phyloP scores from a whole-genome alignment of 2,329 filamentous ascomycete species.

The Emmonsiellopsis sp. region DNA sequence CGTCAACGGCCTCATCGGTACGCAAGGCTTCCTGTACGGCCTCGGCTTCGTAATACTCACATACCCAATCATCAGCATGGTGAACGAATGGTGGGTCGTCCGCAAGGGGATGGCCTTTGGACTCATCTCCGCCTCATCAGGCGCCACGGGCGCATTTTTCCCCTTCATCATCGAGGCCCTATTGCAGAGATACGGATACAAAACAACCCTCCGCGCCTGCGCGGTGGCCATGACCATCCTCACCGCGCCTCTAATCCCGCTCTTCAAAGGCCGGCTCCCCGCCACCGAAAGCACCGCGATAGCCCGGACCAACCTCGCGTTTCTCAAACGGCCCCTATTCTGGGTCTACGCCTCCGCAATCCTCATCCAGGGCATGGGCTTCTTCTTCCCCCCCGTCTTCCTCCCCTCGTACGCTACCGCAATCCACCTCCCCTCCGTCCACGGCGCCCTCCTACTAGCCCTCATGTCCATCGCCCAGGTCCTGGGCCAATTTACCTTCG shows the following conservation, averaged over 20 bases:
- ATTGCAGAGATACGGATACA: slow-evolving; percentile 34
- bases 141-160: slow-evolving; percentile 35
- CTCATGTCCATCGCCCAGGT: slow-evolving; percentile 23
- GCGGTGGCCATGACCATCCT: slow-evolving; percentile 34
- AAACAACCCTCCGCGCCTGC: slow-evolving; percentile 37
- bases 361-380: slow-evolving; percentile 25
- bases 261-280: slow-evolving; percentile 21
- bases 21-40: slow-evolving; percentile 34
- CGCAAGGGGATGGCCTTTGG: slow-evolving; percentile 37
- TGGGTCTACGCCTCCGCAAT: slow-evolving; percentile 40
- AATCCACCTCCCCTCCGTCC: slow-evolving; percentile 12
- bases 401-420: slow-evolving; percentile 25
- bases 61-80: slow-evolving; percentile 30
- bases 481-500: slow-evolving; percentile 20
- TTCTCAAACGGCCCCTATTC: slow-evolving; percentile 27
- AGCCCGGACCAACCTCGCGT: slow-evolving; percentile 23
- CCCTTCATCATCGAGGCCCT: slow-evolving; percentile 38
- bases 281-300: slow-evolving; percentile 7
- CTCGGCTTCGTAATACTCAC: slow-evolving; percentile 32
- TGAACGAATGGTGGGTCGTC: slow-evolving; percentile 33
- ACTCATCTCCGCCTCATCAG: slow-evolving; percentile 34
- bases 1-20: slow-evolving; percentile 29
- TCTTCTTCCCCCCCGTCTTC: slow-evolving; percentile 29
- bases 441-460: slow-evolving; percentile 14
- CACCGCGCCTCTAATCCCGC: slow-evolving; percentile 26